These are phyloP conservation scores for Macrotyloma uniflorum DNA, from an alignment of 306 rosid species.

Conservation along the genomic window DNA sequence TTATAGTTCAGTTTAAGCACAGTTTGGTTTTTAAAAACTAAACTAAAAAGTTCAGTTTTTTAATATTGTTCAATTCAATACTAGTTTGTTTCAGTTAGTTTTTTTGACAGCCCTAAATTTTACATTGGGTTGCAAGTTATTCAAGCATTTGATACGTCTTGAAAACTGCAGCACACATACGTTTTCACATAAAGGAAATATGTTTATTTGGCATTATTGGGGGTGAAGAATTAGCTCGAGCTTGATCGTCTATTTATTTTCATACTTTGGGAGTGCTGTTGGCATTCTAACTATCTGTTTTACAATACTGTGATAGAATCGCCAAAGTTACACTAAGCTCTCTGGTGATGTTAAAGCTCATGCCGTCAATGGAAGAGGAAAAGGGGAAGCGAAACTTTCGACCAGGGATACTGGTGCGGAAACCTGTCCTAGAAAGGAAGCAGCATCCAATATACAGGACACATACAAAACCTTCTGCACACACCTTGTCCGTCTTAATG, in stretches of 20 bases:
- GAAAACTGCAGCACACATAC: not conserved
- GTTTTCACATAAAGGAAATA: not conserved
- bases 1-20: too few species aligned
- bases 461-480: conserved; percentile 67
- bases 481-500: conserved; percentile 87
- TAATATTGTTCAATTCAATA: too few species aligned
- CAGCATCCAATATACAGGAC: conserved; percentile 49
- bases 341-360: conserved; percentile 63
- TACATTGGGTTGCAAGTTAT: conserved; percentile 5
- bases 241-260: conserved; percentile 16
- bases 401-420: conserved; percentile 51
- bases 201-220: conserved; percentile 14
- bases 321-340: conserved; percentile 78
- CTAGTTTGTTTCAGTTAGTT: too few species aligned
- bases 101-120: not conserved
- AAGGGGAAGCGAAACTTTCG: conserved; percentile 56
- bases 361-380: conserved; percentile 68
- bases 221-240: conserved; percentile 18
- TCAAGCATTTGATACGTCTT: not conserved
- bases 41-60: too few species aligned
- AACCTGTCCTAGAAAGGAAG: conserved; percentile 53
- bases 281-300: conserved; percentile 23
- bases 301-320: conserved; percentile 62
- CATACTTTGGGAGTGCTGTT: conserved; percentile 10
- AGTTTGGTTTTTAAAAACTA: too few species aligned